Evolutionary conservation across 441 rosid genomes (phyloP).

Genomic region (Pelargonium myrrhifolium): DNA sequence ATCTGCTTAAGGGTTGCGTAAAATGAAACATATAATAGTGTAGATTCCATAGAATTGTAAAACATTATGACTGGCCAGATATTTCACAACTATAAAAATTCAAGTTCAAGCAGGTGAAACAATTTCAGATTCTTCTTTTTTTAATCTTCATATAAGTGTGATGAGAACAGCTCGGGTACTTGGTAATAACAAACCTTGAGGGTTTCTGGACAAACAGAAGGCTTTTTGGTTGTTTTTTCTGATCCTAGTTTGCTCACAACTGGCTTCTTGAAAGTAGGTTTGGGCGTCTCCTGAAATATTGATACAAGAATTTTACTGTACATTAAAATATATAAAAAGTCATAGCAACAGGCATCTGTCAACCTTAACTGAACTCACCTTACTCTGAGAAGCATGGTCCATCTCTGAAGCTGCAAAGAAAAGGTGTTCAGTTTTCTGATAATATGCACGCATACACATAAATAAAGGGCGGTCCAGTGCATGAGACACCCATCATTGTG

Average conservation of each 20-base stretch:
- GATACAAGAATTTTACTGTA: slow-evolving; percentile 14
- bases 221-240: slow-evolving; percentile 43
- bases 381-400: slow-evolving; percentile 34
- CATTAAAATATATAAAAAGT: slow-evolving; percentile 6
- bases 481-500: too few species aligned
- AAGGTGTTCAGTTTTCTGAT: slow-evolving; percentile 15
- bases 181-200: slow-evolving; percentile 33
- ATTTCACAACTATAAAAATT: slow-evolving; percentile 1
- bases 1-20: background rate
- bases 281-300: slow-evolving; percentile 35
- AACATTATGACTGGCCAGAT: background rate
- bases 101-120: background rate
- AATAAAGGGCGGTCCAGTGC: background rate
- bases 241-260: slow-evolving; percentile 33
- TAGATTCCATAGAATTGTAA: too few species aligned
- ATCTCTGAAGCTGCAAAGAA: slow-evolving; percentile 45
- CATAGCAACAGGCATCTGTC: slow-evolving; percentile 13
- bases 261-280: slow-evolving; percentile 46
- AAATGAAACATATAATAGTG: background rate
- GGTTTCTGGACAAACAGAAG: slow-evolving; percentile 30
- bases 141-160: background rate
- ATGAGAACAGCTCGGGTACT: background rate
- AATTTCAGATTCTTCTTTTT: too few species aligned
- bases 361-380: slow-evolving; percentile 34
- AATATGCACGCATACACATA: background rate